Evolutionary conservation across 345 rosid species (phyloP), one percentile per base, ranked within the genome.

Genomic region (Carallia pectinifolia): DNA sequence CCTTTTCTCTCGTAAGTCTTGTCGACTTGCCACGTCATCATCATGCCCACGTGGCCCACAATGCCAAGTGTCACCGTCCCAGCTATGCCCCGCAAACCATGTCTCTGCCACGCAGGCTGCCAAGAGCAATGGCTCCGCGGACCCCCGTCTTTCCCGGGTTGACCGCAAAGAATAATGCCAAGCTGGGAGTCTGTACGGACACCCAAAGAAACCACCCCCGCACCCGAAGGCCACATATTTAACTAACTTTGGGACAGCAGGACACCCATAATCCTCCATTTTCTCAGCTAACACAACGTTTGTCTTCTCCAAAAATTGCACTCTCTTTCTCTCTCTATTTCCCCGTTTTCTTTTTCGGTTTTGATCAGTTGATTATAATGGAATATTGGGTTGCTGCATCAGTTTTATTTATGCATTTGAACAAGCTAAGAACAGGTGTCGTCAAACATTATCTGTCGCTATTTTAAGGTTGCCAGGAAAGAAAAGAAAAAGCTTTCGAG

Each of bases 251-350:
- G 12, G 50, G 50, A 44, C 16, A 10, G 50, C 50, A 31, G 38
- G 80, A 82, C 86, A 80, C 73, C 81, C 23, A 23, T 23, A 13
- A 23, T 64, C 63, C 66, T 61, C 77, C 86, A 40, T 80, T 77
- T 82, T 77, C 75, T 40, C 58, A 65, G 74, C 85, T 44, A 30
- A 40, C 23, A 23, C 23, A 23, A 23, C 23, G 23, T 44, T 44
- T 23, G 16, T 44, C 50, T 44, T 44, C 50, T 44, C 50, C 50
- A 44, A 44, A 44, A 44, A 44, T 44, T 44, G 50, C 27, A 8
- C 23, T n/a, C 18, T 62, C 44, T 30, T 23, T 23, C 23, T 23
- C 23, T 23, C 23, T 23, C 23, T 23, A 23, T 23, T 23, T 23
- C 23, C 23, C 23, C 23, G 23, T 23, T 12, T 18, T 53, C 13